A percentile compares a stretch with the other conserved stretches of the same genome.
Conservation (phyloP, 2,329 filamentous ascomycete genomes). For the Neopestalotiopsis sp. region DNA sequence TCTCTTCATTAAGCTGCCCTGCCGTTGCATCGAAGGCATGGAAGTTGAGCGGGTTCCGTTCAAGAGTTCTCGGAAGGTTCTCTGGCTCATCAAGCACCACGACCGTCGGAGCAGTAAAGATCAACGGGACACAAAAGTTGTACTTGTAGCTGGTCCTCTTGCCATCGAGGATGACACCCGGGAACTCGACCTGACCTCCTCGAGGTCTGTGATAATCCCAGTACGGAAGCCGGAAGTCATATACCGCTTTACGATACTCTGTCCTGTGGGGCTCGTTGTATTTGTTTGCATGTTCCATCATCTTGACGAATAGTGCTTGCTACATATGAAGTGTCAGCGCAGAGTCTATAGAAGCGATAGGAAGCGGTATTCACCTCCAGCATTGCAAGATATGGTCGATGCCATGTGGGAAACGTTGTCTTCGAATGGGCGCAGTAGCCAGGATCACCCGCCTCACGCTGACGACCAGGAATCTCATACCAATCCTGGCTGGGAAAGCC, state of each 20-base stretch:
- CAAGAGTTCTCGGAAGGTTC: background rate
- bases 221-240: background rate
- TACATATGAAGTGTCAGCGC: background rate
- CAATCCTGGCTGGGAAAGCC: conserved; percentile 1
- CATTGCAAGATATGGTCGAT: background rate
- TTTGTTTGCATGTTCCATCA: conserved; percentile 1
- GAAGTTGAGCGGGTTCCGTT: conserved; percentile 1
- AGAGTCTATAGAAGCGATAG: background rate
- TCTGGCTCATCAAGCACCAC: background rate
- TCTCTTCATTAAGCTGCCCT: background rate
- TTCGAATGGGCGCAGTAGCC: conserved; percentile 1
- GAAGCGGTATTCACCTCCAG: background rate
- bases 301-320: conserved; percentile 5
- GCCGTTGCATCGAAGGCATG: background rate
- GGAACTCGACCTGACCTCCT: background rate
- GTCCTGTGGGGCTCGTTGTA: conserved; percentile 1
- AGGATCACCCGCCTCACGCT: background rate
- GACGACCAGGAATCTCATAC: background rate
- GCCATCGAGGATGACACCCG: background rate
- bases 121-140: conserved; percentile 4
- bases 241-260: background rate
- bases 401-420: conserved; percentile 2
- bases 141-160: conserved; percentile 1
- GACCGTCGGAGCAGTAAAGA: conserved; percentile 1
- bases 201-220: conserved; percentile 5